A percentile compares a stretch with the other conserved stretches of the same genome.
Conservation (phyloP, 495 filamentous ascomycete genomes). For the Podospora anserina region DNA sequence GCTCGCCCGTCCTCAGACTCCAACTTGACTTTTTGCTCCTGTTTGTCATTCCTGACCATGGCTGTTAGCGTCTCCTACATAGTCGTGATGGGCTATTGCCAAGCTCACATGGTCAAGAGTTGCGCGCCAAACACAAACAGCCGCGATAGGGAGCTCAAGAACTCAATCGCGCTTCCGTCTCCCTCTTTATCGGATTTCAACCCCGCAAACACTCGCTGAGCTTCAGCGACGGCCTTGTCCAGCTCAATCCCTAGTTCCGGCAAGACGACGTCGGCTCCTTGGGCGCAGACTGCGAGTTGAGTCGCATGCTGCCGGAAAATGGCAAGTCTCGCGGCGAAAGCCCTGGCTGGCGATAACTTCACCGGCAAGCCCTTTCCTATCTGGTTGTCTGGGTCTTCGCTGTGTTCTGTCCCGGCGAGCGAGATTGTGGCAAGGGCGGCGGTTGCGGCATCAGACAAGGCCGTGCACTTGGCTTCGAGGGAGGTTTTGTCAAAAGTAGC, state of each 20-base stretch:
- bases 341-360: background rate
- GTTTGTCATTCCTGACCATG: background rate
- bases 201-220: background rate
- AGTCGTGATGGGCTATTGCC: background rate
- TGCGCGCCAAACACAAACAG: slow-evolving; percentile 6
- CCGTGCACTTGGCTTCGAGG: background rate
- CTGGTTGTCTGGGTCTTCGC: background rate
- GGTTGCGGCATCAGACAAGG: background rate
- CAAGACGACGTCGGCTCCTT: background rate
- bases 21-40: slow-evolving; percentile 10
- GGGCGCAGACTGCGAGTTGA: background rate
- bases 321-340: background rate
- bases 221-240: background rate
- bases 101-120: slow-evolving; percentile 12
- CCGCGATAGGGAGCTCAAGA: background rate
- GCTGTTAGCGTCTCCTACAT: background rate
- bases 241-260: background rate
- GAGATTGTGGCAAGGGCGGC: background rate
- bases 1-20: background rate
- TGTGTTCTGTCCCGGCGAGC: background rate
- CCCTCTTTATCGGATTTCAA: background rate
- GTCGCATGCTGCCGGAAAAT: background rate
- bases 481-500: background rate
- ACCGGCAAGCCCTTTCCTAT: background rate
- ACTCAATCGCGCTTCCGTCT: background rate